Base-by-base conservation (phyloP, 1,139 yeast genomes). In the Diutina sp. region DNA sequence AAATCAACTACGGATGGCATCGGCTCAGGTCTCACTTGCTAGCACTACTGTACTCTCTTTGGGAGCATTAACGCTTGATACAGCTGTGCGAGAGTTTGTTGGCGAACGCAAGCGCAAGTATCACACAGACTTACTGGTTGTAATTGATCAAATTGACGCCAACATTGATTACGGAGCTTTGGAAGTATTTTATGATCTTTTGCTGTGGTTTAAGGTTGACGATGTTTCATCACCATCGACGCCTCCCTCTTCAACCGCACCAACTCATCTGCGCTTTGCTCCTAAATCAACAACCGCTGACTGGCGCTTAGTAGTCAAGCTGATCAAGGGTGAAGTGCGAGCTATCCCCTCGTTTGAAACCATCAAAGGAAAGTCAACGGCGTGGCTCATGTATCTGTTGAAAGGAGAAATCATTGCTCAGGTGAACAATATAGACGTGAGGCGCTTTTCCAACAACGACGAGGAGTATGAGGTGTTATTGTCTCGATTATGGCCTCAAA, bases 381-480 rank as follows among this genome's bases (percentile, higher is more conserved):
- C 29, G 30, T 14, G 29, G 18, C 51, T 25, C 5, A 14, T 28
- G 5, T 47, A 47, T 9, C 51, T 47, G 51, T 47, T 28, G 9
- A 25, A 30, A 14, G 21, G 30, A 11, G 51, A 47, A 14, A 28
- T 47, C 14, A 14, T 28, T 28, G 35, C 35, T 29, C 14, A 30
- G 9, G 12, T 29, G 4, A 14, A 30, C 6, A 11, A 9, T 6
- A 6, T 47, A 6, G 14, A 14, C n/a, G 32, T 14, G 18, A 16
- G 11, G 6, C 29, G 51, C 3, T 12, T 47, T 4, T 30, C 30
- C 69, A 78, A 54, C 78, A 80, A 57, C 58, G 46, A n/a, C 4
- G 46, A 32, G 29, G 16, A 51, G 6, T 51, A 35, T 21, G 54
- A 35, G 18, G 29, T 28, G 18, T n/a, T 32, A 21, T 11, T 35